Evolutionary conservation across 2,329 filamentous ascomycete genomes (phyloP).

Genomic region (Trichoderma sp.): DNA sequence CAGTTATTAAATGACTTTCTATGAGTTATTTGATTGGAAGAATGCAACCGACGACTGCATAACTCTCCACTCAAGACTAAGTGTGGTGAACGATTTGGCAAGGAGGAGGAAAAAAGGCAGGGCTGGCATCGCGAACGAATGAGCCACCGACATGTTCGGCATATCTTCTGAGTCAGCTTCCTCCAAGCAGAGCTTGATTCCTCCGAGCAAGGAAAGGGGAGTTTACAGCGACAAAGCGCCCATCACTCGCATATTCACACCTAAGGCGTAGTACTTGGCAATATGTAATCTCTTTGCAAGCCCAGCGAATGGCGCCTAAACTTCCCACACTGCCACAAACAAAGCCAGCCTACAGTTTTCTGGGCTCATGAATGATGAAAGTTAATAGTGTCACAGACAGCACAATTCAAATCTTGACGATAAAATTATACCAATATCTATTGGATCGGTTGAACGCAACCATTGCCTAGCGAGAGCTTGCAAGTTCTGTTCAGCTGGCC

Average conservation of each 20-base stretch:
- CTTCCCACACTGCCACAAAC: background rate
- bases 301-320: background rate
- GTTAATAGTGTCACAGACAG: background rate
- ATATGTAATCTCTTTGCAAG: no score
- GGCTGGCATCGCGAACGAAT: background rate
- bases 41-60: background rate
- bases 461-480: background rate
- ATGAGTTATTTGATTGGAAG: background rate
- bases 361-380: background rate
- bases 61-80: background rate
- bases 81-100: background rate
- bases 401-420: no score
- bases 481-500: background rate
- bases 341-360: no score
- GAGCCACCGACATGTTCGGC: background rate
- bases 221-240: background rate
- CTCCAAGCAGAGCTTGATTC: background rate
- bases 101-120: background rate
- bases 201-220: background rate
- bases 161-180: background rate
- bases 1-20: background rate
- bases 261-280: no score
- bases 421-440: background rate
- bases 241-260: no score
- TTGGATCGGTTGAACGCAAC: background rate